Conservation (phyloP, 2,329 filamentous ascomycete genomes). For the Penicillium griseofulvum region DNA sequence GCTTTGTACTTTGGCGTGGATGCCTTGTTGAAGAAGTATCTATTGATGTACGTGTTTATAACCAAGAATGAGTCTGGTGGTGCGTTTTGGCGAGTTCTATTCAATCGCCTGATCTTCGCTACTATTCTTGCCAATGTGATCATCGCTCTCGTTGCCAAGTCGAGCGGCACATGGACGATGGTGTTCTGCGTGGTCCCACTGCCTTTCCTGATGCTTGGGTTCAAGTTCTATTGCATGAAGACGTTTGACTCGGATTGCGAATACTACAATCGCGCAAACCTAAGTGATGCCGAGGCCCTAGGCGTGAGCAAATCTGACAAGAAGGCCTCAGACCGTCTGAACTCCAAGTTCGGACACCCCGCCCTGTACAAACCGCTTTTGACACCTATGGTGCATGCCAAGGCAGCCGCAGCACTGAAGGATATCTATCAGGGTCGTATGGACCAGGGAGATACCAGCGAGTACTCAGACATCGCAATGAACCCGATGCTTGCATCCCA, state of each 20-base stretch:
- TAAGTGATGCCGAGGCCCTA: conserved; percentile 50
- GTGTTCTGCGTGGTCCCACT: conserved; percentile 71
- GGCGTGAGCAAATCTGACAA: conserved; percentile 37
- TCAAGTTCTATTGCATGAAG: conserved; percentile 80
- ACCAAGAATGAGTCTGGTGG: conserved; percentile 97
- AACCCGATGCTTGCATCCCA: conserved; percentile 68
- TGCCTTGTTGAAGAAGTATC: conserved; percentile 88
- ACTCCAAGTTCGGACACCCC: conserved; percentile 82
- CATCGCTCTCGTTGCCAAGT: conserved; percentile 72
- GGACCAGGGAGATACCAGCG: conserved; percentile 46
- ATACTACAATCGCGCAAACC: conserved; percentile 70
- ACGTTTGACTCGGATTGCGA: conserved; percentile 76
- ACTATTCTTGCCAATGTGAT: conserved; percentile 75
- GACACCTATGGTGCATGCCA: conserved; percentile 92
- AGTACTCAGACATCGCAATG: conserved; percentile 74
- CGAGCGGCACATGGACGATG: conserved; percentile 63
- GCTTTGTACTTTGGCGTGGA: conserved; percentile 89
- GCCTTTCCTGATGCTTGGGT: conserved; percentile 72
- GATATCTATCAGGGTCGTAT: conserved; percentile 81
- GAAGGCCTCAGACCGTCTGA: conserved; percentile 60
- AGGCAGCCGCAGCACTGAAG: conserved; percentile 81
- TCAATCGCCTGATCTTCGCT: conserved; percentile 88
- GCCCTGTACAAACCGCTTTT: conserved; percentile 85
- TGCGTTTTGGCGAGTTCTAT: conserved; percentile 84
- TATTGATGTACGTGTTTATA: conserved; percentile 89